Conservation (phyloP, 2,329 filamentous ascomycete species). For the Paecilomyces formosus region DNA sequence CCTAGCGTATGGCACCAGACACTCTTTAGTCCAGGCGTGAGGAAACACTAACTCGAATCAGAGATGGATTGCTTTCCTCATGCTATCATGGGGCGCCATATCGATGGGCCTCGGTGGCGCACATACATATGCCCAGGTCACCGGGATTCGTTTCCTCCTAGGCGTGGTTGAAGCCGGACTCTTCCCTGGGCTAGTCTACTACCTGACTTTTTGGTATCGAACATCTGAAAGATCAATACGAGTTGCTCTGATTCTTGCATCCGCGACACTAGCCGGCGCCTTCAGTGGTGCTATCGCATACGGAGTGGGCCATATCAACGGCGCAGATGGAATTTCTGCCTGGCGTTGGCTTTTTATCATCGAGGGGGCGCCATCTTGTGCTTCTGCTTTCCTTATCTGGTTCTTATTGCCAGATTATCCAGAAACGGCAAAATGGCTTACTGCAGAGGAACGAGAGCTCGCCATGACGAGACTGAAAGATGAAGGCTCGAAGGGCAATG, state of each 20-base stretch:
- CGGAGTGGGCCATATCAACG: constrained; percentile 37
- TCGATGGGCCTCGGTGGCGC: constrained; percentile 43
- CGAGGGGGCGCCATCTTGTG: constrained; percentile 10
- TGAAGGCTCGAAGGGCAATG: constrained; percentile 9
- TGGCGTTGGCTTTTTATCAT: constrained; percentile 15
- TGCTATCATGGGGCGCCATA: constrained; percentile 43
- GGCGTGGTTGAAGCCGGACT: constrained; percentile 46
- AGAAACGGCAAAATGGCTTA: constrained; percentile 20
- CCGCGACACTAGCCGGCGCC: constrained; percentile 47
- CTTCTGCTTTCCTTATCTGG: constrained; percentile 15
- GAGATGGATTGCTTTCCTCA: constrained; percentile 44
- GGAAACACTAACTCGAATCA: constrained; percentile 6
- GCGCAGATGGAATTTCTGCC: constrained; percentile 15
- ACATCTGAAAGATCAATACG: constrained; percentile 51
- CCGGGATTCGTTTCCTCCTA: constrained; percentile 41
- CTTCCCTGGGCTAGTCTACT: constrained; percentile 43
- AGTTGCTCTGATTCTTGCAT: constrained; percentile 48
- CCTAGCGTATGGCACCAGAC: constrained; percentile 28
- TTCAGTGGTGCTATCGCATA: constrained; percentile 52
- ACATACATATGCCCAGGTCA: constrained; percentile 36
- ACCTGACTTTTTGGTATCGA: constrained; percentile 49
- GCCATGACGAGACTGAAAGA: constrained; percentile 6
- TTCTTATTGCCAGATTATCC: constrained; percentile 28
- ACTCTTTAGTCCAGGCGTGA: not conserved
- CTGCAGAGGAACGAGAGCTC: constrained; percentile 15